Evolutionary conservation across 108 stramenopile genomes (phyloP).

Genomic region (Epithemia pelagica): DNA sequence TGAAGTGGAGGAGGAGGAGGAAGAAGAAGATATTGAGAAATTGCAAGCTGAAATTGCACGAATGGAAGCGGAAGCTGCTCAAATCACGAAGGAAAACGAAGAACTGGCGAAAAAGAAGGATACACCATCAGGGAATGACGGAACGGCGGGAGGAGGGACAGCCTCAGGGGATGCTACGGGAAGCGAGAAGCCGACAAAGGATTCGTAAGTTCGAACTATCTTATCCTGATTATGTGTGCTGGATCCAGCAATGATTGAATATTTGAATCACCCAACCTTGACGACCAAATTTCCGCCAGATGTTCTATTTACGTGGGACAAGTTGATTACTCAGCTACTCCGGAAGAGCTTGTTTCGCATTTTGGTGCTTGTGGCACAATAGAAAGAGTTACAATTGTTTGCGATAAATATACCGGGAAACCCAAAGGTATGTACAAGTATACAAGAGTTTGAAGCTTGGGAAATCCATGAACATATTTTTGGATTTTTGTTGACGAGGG

Average conservation of each 20-base stretch:
- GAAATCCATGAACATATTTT: background rate
- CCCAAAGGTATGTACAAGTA: slow-evolving; percentile 86
- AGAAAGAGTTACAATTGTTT: slow-evolving; percentile 97
- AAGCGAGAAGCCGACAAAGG: background rate
- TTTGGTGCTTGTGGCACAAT: slow-evolving; percentile 94
- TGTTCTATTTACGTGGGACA: slow-evolving; percentile 92
- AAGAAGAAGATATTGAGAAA: slow-evolving; percentile 48
- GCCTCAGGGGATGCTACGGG: slow-evolving; percentile 4
- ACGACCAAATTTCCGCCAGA: slow-evolving; percentile 8
- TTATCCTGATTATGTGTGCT: background rate
- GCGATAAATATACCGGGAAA: slow-evolving; percentile 92
- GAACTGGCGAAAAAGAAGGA: slow-evolving; percentile 31
- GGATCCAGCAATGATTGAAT: background rate
- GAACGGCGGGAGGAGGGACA: background rate
- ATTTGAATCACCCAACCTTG: background rate
- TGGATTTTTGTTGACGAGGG: background rate
- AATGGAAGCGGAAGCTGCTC: slow-evolving; percentile 84
- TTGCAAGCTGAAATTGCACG: slow-evolving; percentile 70
- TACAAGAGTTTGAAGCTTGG: background rate
- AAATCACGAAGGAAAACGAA: slow-evolving; percentile 55
- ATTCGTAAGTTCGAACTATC: background rate
- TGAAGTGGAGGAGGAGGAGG: slow-evolving; percentile 33
- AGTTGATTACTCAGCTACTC: slow-evolving; percentile 93
- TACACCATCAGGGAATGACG: background rate
- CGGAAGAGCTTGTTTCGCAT: slow-evolving; percentile 90